Conservation (phyloP, 768 basidiomycete species). For the Boletus reticuloceps region DNA sequence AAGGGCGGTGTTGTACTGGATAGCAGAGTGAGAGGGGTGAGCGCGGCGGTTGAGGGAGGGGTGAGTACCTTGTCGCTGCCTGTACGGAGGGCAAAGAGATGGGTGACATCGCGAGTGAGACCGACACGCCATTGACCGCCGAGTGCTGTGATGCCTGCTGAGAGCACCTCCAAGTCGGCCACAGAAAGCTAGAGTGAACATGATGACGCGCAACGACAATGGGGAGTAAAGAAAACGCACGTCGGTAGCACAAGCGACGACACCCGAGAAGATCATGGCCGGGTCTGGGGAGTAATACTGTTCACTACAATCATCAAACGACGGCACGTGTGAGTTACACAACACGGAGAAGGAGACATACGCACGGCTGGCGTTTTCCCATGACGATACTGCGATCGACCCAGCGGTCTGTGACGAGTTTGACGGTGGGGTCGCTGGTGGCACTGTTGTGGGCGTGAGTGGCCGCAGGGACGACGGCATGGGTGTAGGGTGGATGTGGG, state of each 20-base stretch:
- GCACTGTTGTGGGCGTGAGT: conserved; percentile 41
- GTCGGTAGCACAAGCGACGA: conserved; percentile 70
- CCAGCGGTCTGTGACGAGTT: conserved; percentile 53
- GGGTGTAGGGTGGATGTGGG: conserved; percentile 50
- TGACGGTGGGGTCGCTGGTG: conserved; percentile 37
- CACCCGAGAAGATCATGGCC: conserved; percentile 76
- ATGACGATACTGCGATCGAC: conserved; percentile 63
- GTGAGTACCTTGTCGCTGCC: conserved; percentile 42
- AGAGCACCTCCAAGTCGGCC: conserved; percentile 69
- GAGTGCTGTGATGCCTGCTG: conserved; percentile 66
- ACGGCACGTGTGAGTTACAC: background rate
- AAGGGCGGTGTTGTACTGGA: conserved; percentile 45
- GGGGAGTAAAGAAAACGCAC: conserved; percentile 35
- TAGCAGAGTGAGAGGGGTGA: background rate
- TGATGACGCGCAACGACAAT: background rate
- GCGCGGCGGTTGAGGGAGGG: background rate
- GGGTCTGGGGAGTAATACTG: conserved; percentile 76
- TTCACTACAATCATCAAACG: conserved; percentile 32
- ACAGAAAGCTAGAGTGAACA: conserved; percentile 45
- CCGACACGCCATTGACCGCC: conserved; percentile 81
- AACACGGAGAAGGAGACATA: conserved; percentile 11
- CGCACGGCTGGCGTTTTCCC: conserved; percentile 56
- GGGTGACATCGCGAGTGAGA: conserved; percentile 84
- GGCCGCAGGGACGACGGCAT: conserved; percentile 47
- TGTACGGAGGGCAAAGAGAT: conserved; percentile 64